These are phyloP conservation scores for Eleusine coracana DNA, from an alignment of 176 grass and related monocot genomes.

Conservation along the genomic window DNA sequence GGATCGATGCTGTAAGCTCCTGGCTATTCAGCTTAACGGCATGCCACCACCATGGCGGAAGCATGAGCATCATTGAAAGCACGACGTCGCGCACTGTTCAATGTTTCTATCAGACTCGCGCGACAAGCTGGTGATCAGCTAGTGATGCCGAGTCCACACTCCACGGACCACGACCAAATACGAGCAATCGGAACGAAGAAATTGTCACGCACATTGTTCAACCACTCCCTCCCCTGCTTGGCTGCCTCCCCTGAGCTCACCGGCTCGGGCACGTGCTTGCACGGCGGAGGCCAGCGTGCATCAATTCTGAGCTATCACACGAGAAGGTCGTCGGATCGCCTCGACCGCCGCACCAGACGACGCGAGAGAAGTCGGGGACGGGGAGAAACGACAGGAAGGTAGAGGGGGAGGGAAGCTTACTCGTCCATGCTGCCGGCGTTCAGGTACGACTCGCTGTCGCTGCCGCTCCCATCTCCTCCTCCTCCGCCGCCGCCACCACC, in stretches of 20 bases:
- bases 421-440: conserved; percentile 42
- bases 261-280: conserved; percentile 20
- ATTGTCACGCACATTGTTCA: not conserved
- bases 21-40: not conserved
- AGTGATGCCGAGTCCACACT: not conserved
- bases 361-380: not conserved
- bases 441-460: conserved; percentile 36
- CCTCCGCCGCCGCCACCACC: conserved; percentile 8
- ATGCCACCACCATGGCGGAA: conserved; percentile 11
- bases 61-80: conserved; percentile 14
- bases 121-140: conserved; percentile 5
- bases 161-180: not conserved
- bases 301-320: conserved; percentile 3
- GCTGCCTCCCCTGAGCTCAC: conserved; percentile 3
- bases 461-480: conserved; percentile 15
- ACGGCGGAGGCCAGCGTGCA: not conserved
- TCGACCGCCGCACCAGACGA: not conserved
- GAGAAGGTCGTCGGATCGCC: conserved; percentile 35
- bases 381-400: not conserved
- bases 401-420: conserved; percentile 28
- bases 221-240: not conserved
- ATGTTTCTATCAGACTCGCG: conserved; percentile 6
- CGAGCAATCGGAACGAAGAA: conserved; percentile 27
- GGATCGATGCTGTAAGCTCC: conserved; percentile 7
- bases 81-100: not conserved